Conservation (phyloP, 495 filamentous ascomycete genomes). For the Pseudoneurospora amorphoporcata region DNA sequence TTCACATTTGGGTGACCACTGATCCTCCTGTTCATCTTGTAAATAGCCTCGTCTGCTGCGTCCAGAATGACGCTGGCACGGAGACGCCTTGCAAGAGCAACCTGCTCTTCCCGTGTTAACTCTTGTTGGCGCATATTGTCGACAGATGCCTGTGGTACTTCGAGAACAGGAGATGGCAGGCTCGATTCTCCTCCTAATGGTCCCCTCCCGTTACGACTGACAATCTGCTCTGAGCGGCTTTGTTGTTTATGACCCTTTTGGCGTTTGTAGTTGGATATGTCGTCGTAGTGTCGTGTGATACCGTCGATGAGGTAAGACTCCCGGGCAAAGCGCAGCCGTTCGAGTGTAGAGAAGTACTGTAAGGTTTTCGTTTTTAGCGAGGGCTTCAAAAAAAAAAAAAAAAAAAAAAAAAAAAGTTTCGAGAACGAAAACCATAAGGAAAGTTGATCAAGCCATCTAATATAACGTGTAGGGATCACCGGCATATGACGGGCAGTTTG, state of each 20-base stretch:
- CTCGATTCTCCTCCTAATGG: not conserved
- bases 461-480: not conserved
- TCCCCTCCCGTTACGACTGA: slow-evolving; percentile 17
- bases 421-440: not conserved
- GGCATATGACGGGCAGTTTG: not conserved
- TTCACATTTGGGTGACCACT: slow-evolving; percentile 5
- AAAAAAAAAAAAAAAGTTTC: not conserved
- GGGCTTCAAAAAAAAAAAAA: slow-evolving; percentile 1
- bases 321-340: slow-evolving; percentile 53
- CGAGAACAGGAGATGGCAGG: slow-evolving; percentile 14
- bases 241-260: slow-evolving; percentile 23
- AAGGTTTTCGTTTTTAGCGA: slow-evolving; percentile 11
- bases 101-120: slow-evolving; percentile 65
- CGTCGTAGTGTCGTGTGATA: slow-evolving; percentile 33
- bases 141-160: slow-evolving; percentile 24
- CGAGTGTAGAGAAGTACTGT: slow-evolving; percentile 59
- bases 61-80: slow-evolving; percentile 55
- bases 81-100: slow-evolving; percentile 45
- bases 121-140: not conserved
- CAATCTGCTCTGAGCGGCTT: slow-evolving; percentile 30
- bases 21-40: slow-evolving; percentile 36
- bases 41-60: slow-evolving; percentile 58
- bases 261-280: slow-evolving; percentile 30
- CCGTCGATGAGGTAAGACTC: slow-evolving; percentile 27
- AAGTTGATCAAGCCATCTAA: not conserved